Evolutionary conservation across 345 rosid species (phyloP).

Genomic region (Gossypium stocksii): DNA sequence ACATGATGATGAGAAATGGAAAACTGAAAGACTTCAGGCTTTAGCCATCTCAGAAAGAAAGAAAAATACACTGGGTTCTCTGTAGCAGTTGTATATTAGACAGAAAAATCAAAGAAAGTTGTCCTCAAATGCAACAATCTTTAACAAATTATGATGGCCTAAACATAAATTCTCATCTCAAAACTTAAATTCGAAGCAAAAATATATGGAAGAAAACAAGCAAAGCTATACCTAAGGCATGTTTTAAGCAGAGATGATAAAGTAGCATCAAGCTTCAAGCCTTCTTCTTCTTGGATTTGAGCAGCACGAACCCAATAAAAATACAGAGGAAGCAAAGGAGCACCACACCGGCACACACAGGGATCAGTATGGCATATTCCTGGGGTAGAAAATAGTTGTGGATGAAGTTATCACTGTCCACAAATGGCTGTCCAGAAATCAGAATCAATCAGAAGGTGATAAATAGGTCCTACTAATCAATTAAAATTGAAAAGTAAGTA

Average conservation of each 20-base stretch:
- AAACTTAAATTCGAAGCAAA: background rate
- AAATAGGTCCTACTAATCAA: background rate
- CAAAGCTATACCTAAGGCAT: background rate
- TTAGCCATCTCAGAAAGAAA: background rate
- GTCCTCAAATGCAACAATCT: background rate
- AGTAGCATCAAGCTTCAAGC: slow-evolving; percentile 43
- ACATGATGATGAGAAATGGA: background rate
- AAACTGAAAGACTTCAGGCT: background rate
- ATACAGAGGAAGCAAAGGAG: slow-evolving; percentile 60
- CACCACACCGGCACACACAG: slow-evolving; percentile 64
- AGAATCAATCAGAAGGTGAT: background rate
- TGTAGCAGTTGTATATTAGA: background rate
- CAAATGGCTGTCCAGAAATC: slow-evolving; percentile 73
- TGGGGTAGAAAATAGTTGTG: slow-evolving; percentile 83
- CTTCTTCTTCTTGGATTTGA: slow-evolving; percentile 83
- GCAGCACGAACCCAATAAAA: slow-evolving; percentile 73
- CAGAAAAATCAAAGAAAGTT: background rate
- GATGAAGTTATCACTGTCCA: slow-evolving; percentile 76
- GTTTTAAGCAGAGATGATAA: background rate
- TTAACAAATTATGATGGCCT: background rate
- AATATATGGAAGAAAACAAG: background rate
- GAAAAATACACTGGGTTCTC: background rate
- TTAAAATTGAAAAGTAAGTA: background rate
- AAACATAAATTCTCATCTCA: background rate
- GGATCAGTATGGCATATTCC: slow-evolving; percentile 77